Conservation (phyloP, 2,329 filamentous ascomycete genomes). For the Trichophyton rubrum region DNA sequence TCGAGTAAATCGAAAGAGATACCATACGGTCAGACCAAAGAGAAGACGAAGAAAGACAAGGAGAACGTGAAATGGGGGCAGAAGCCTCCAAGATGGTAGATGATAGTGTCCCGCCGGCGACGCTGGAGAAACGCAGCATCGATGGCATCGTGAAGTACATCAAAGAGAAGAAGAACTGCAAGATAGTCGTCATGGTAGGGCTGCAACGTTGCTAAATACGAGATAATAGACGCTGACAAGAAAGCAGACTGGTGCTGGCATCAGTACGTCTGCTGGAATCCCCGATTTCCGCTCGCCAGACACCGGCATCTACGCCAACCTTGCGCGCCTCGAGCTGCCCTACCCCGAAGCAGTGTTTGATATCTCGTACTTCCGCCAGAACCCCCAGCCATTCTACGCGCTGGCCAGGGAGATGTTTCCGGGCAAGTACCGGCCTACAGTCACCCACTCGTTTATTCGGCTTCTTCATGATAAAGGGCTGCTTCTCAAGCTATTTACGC, state of each 20-base stretch:
- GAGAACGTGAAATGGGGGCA: constrained; percentile 57
- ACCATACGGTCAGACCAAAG: too few species aligned
- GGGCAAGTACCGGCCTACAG: constrained; percentile 73
- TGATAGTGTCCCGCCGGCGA: constrained; percentile 51
- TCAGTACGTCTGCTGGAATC: constrained; percentile 51
- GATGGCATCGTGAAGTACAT: constrained; percentile 71
- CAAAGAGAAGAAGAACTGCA: constrained; percentile 51
- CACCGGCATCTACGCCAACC: constrained; percentile 86
- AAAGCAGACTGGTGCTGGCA: constrained; percentile 64
- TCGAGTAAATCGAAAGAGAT: not conserved
- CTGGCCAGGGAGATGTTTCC: constrained; percentile 88
- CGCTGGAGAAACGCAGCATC: constrained; percentile 56
- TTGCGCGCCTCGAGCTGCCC: constrained; percentile 71
- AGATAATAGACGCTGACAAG: not conserved
- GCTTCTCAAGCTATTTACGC: constrained; percentile 79
- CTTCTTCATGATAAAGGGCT: constrained; percentile 63
- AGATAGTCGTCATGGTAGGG: constrained; percentile 66
- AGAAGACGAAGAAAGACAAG: too few species aligned
- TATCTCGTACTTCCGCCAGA: constrained; percentile 71
- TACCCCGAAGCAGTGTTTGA: constrained; percentile 91
- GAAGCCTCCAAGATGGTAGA: constrained; percentile 59
- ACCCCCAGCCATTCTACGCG: constrained; percentile 83
- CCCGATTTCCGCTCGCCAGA: constrained; percentile 91
- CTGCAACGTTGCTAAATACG: not conserved
- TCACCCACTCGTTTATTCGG: constrained; percentile 79